Evolutionary conservation across 2,329 filamentous ascomycete species (phyloP).

Genomic region (Monosporascus cannonballus): DNA sequence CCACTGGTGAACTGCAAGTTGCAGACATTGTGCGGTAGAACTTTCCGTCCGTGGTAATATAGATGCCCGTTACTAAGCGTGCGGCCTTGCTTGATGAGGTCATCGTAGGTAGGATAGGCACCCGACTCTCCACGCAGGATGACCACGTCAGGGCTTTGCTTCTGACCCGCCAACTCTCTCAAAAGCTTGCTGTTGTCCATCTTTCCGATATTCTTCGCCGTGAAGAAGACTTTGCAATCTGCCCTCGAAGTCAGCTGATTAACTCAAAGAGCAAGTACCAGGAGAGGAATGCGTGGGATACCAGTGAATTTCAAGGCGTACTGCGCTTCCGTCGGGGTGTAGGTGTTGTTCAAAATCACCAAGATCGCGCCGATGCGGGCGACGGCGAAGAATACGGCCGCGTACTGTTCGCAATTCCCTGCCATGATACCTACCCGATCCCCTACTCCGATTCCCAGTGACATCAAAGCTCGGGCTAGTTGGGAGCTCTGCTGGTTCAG

Average conservation of each 20-base stretch:
- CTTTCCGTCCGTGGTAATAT: conserved; percentile 44
- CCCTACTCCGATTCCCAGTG: conserved; percentile 59
- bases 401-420: conserved; percentile 75
- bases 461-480: conserved; percentile 59
- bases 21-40: conserved; percentile 61
- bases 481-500: conserved; percentile 56
- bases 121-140: conserved; percentile 52
- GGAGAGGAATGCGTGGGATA: conserved; percentile 25
- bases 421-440: conserved; percentile 73
- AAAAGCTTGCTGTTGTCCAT: conserved; percentile 59
- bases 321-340: conserved; percentile 66
- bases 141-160: conserved; percentile 45
- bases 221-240: conserved; percentile 71
- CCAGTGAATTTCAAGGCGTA: conserved; percentile 66
- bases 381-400: conserved; percentile 67
- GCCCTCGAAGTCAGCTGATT: background rate
- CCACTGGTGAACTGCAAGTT: conserved; percentile 72
- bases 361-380: conserved; percentile 61
- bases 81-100: conserved; percentile 48
- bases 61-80: conserved; percentile 44
- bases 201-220: conserved; percentile 61
- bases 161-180: conserved; percentile 40
- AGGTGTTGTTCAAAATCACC: conserved; percentile 78
- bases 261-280: background rate
- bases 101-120: conserved; percentile 53